Evolutionary conservation across 768 basidiomycete genomes (phyloP), one percentile per base, ranked within the genome.

Genomic region (Termitomyces sp.): DNA sequence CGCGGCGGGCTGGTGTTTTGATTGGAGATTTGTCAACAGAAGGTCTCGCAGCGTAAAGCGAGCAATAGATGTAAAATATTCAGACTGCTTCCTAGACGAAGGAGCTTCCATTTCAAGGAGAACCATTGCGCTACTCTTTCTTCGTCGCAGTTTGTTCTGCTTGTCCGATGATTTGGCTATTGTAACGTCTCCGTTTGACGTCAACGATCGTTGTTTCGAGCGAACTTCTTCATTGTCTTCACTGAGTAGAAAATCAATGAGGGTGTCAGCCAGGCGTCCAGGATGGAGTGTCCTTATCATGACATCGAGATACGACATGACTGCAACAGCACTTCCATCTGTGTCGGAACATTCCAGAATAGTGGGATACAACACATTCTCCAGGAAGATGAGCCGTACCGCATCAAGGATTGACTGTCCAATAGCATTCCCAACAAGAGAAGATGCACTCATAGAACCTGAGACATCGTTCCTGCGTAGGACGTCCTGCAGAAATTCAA

Each of bases 281-380:
- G 83, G 77, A 36, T 83, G 79, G 5, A 95, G 78, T 0, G 87
- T 91, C 57, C 85, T 80, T 53, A 94, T 79, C 80, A 93, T 88
- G 65, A 92, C 83, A 63, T 97, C 93, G 61, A 98, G 85, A 68
- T 98, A 98, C 16, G 90, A 92, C 83, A 98, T 86, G 55, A 98
- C 94, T 10, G 96, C 94, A 2, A 97, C 88, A 0, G 94, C 91
- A 60, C 94, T 96, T n/a, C 96, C 96, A 68, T 98, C 96, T 5
- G 78, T 67, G 59, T 92, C 91, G 0, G 94, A 94, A 71, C 93
- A 95, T 68, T 98, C 95, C 48, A 97, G 77, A 51, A 98, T 84
- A 10, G 93, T 92, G 0, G 96, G 92, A 68, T 96, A 96, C 31
- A 98, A 74, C 22, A 98, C 88, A 64, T 94, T 96, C 71, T 95